Conservation (phyloP, 805 yeast genomes). For the Yamadazyma endophytica region DNA sequence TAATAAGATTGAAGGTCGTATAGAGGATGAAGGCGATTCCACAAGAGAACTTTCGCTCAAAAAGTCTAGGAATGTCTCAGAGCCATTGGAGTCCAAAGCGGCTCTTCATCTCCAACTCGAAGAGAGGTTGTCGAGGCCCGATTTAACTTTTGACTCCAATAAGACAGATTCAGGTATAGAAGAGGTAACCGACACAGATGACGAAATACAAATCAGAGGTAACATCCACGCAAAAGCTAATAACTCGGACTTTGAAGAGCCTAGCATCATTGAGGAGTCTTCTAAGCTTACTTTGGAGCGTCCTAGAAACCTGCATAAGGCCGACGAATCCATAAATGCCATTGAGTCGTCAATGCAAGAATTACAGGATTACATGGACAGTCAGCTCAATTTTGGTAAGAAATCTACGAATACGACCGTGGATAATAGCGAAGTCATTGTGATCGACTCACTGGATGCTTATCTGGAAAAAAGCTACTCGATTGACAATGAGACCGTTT, state of each 20-base stretch:
- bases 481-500: constrained; percentile 6
- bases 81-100: constrained; percentile 23
- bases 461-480: constrained; percentile 12
- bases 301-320: too few relatives aligned
- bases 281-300: constrained; percentile 9
- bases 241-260: constrained; percentile 3
- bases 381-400: constrained; percentile 21
- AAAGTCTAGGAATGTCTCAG: constrained; percentile 15
- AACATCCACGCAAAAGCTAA: constrained; percentile 1
- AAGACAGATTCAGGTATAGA: constrained; percentile 31
- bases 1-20: background rate
- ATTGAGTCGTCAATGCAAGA: constrained; percentile 36
- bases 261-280: constrained; percentile 14
- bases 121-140: constrained; percentile 12
- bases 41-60: too few relatives aligned
- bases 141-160: constrained; percentile 1
- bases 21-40: too few relatives aligned
- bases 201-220: constrained; percentile 9
- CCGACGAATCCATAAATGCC: constrained; percentile 8
- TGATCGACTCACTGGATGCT: constrained; percentile 11
- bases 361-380: constrained; percentile 35
- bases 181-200: constrained; percentile 29
- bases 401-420: background rate
- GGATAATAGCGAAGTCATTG: constrained; percentile 4
- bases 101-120: constrained; percentile 22